phyloP scores from a whole-genome alignment of 2,329 filamentous ascomycete species.

The Penicillium rolfsii region DNA sequence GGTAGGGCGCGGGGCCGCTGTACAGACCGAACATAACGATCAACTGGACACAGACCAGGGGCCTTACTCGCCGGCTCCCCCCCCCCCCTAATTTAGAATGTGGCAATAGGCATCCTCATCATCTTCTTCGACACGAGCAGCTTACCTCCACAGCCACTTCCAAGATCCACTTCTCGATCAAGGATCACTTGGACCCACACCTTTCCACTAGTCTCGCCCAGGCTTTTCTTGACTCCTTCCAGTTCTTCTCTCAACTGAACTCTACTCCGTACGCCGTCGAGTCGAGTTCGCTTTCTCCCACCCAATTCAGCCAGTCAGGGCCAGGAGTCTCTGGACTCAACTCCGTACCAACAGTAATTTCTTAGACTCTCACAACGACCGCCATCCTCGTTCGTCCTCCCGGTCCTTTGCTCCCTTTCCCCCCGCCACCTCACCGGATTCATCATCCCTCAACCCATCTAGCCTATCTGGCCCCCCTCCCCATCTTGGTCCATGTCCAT shows the following conservation, averaged over 20 bases:
- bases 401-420: constrained; percentile 5
- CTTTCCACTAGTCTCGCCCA: not conserved
- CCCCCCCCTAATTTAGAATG: not conserved
- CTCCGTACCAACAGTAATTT: too few relatives aligned
- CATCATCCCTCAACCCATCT: not conserved
- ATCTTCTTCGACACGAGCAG: not conserved
- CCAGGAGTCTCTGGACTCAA: not conserved
- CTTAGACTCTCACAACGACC: not conserved
- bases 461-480: not conserved
- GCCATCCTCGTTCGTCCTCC: not conserved
- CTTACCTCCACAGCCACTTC: not conserved
- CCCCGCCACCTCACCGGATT: constrained; percentile 15
- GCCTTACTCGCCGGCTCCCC: not conserved
- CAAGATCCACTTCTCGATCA: not conserved
- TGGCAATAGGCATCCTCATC: not conserved
- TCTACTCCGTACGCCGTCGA: too few relatives aligned
- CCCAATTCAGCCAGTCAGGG: not conserved
- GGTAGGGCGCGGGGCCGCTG: constrained; percentile 1
- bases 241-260: not conserved
- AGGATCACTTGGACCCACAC: not conserved
- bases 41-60: constrained; percentile 7
- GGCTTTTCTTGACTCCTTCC: not conserved
- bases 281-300: too few relatives aligned
- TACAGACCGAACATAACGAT: constrained; percentile 12
- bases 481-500: not conserved